These are phyloP conservation scores for Macaranga tanarius DNA, from an alignment of 441 rosid genomes.

Conservation along the genomic window DNA sequence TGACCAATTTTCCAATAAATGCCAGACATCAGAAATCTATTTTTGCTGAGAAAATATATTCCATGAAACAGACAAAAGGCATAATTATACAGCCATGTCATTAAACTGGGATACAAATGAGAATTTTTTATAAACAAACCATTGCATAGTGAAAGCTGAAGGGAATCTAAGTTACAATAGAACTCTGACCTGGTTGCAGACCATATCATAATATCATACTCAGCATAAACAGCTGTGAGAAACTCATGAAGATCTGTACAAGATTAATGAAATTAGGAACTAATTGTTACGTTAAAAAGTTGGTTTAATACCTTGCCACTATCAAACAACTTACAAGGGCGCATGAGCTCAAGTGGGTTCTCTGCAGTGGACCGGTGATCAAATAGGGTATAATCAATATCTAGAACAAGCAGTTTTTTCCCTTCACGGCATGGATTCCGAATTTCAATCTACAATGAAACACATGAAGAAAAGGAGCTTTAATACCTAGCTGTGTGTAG, in stretches of 20 bases:
- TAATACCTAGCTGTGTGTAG: slow-evolving; percentile 1
- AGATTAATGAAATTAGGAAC: slow-evolving; percentile 10
- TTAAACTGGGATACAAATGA: neutral
- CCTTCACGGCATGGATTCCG: slow-evolving; percentile 77
- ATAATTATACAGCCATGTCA: neutral
- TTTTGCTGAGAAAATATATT: neutral
- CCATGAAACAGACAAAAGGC: neutral
- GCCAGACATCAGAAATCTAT: neutral
- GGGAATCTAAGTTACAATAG: slow-evolving; percentile 3
- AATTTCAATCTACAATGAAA: slow-evolving; percentile 58
- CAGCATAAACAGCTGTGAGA: slow-evolving; percentile 86
- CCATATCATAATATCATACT: slow-evolving; percentile 95
- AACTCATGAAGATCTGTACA: slow-evolving; percentile 93
- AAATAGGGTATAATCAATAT: slow-evolving; percentile 90
- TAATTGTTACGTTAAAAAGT: neutral
- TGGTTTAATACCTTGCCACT: neutral
- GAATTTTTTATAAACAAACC: neutral
- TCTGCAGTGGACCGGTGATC: slow-evolving; percentile 96
- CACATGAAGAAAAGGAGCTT: slow-evolving; percentile 8
- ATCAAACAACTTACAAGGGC: slow-evolving; percentile 60
- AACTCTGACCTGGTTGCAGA: slow-evolving; percentile 80
- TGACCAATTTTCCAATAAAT: neutral
- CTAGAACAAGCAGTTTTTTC: slow-evolving; percentile 89
- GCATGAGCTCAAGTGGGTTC: slow-evolving; percentile 82
- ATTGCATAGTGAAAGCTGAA: neutral